Percentiles rank a stretch among this genome's conserved stretches.
Conservation (phyloP, 2,329 filamentous ascomycete genomes). For the Rasamsonia emersonii region DNA sequence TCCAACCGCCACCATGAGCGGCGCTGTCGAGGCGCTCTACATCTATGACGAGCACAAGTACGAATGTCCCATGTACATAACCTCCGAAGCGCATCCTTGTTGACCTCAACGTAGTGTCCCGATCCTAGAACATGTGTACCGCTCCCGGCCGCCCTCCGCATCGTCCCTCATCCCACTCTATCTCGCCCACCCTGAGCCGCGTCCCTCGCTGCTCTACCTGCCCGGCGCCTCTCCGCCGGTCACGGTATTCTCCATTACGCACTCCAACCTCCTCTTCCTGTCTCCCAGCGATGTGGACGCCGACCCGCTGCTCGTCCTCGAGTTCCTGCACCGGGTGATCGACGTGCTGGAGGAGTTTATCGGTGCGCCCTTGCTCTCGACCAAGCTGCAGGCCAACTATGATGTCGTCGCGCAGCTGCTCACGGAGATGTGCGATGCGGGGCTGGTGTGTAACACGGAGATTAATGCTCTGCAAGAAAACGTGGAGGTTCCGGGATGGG, state of each 20-base stretch:
- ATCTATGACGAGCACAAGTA: conserved; percentile 96
- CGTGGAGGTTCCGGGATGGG: conserved; percentile 82
- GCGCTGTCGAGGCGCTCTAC: conserved; percentile 89
- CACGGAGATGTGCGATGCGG: conserved; percentile 93
- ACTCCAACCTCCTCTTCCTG: conserved; percentile 79
- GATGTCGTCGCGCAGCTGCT: conserved; percentile 89
- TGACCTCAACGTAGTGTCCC: conserved; percentile 51
- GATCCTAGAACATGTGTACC: conserved; percentile 83
- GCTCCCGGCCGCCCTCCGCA: conserved; percentile 68
- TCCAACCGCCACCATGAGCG: conserved; percentile 55
- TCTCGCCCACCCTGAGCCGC: conserved; percentile 69
- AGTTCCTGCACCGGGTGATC: conserved; percentile 88
- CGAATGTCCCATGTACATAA: conserved; percentile 23
- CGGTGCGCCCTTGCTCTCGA: conserved; percentile 73
- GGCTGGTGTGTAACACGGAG: conserved; percentile 81
- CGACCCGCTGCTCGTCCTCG: conserved; percentile 80
- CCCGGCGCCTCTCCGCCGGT: conserved; percentile 75
- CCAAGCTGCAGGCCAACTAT: conserved; percentile 82
- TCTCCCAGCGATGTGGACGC: conserved; percentile 78
- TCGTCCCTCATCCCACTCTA: conserved; percentile 74
- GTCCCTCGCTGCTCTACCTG: conserved; percentile 80
- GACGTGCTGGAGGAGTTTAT: conserved; percentile 93
- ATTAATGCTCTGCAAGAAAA: conserved; percentile 85
- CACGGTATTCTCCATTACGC: conserved; percentile 77
- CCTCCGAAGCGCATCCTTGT: too few species aligned